Evolutionary conservation across 2,329 filamentous ascomycete genomes (phyloP), one percentile per base, ranked within the genome.

Genomic region (Teratosphaeria gauchensis): DNA sequence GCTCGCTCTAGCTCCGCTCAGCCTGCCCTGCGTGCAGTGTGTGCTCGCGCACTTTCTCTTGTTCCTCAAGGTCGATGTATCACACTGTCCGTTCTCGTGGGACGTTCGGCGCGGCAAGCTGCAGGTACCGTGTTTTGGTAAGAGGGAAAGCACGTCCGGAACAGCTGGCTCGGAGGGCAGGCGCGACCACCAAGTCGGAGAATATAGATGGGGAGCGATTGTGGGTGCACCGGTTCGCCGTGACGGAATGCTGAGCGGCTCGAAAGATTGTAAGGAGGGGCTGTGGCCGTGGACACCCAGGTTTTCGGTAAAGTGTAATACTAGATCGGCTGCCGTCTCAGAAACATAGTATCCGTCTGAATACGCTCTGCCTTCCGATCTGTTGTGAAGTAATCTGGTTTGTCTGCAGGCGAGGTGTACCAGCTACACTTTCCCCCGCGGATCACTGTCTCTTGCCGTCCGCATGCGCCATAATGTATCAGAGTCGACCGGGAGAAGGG

Each of bases 21-120:
- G 32, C 32, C 24, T 53, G 52, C 52, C 24, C 28, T 21, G 52
- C 32, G 52, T 28, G 52, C 52, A 19, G 42, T 48, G 42, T 21
- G 42, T 48, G 42, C 42, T 48, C 42, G 42, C 42, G 42, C 42
- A 48, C 42, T 48, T 48, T 48, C 42, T 48, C 42, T 24, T 48
- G 16, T 7, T 1, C 9, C 28, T 53, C 52, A n/a, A 53, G 32
- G 52, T 16, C 32, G 16, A 53, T 31, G 52, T 31, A 48, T 53
- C 4, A 21, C 32, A 31, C 32, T 53, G 52, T 35, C 56, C 28
- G 51, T 30, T 54, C 51, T 21, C 21, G 56, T 52, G 19, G 46
- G 32, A 28, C 33, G 55, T 51, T n/a, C 16, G 21, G 42, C 38
- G 55, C 55, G 55, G 55, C 32, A 56, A 56, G 55, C 21, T 56